Evolutionary conservation across 768 basidiomycete species (phyloP).

Genomic region (Tephrocybe sp.): DNA sequence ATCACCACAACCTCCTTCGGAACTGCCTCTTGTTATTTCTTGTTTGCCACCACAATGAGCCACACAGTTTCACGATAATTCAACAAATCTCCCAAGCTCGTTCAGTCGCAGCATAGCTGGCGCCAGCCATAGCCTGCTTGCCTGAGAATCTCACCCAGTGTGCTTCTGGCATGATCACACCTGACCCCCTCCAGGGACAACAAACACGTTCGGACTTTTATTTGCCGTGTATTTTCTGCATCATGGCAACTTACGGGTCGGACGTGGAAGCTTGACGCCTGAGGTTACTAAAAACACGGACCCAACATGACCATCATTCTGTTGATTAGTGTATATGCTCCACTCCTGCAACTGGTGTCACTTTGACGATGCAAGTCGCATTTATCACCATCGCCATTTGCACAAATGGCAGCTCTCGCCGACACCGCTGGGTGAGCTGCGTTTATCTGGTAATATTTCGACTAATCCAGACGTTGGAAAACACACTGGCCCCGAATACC

Average conservation of each 20-base stretch:
- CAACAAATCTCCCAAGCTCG: not conserved
- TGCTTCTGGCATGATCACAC: slow-evolving; percentile 14
- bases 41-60: slow-evolving; percentile 33
- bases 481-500: too few species aligned
- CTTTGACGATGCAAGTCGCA: not conserved
- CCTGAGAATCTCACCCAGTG: slow-evolving; percentile 6
- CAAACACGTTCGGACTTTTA: slow-evolving; percentile 15
- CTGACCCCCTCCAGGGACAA: slow-evolving; percentile 13
- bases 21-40: slow-evolving; percentile 32
- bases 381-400: not conserved
- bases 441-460: too few species aligned
- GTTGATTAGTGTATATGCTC: not conserved
- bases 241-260: slow-evolving; percentile 10
- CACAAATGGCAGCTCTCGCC: too few species aligned
- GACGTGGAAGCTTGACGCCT: not conserved
- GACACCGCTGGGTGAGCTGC: too few species aligned
- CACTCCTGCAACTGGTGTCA: not conserved
- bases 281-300: not conserved
- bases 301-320: not conserved
- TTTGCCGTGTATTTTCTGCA: slow-evolving; percentile 10
- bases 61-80: too few species aligned
- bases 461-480: too few species aligned
- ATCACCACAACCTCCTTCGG: slow-evolving; percentile 26
- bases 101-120: not conserved
- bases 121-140: not conserved